Conservation (phyloP, 352 stramenopile species). For the Pythium folliculosum region DNA sequence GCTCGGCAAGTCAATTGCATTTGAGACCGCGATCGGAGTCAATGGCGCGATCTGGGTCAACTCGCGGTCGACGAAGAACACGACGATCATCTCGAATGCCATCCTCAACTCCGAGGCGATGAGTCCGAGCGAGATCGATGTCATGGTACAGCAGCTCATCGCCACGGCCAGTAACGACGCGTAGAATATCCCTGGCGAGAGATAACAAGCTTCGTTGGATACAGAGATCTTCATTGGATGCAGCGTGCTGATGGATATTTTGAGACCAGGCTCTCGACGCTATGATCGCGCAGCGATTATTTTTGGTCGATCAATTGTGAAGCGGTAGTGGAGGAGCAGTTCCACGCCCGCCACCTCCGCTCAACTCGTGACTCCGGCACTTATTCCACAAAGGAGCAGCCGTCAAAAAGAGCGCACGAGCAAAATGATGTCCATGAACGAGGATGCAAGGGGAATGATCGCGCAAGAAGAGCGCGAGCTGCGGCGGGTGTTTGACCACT, state of each 20-base stretch:
- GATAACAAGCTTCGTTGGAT: slow-evolving; percentile 5
- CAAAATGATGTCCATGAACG: slow-evolving; percentile 71
- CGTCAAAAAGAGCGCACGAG: neutral
- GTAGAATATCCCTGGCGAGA: neutral
- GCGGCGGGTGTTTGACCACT: slow-evolving; percentile 92
- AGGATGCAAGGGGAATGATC: slow-evolving; percentile 88
- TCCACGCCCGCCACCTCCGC: too few relatives aligned
- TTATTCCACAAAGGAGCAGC: neutral
- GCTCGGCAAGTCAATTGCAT: slow-evolving; percentile 84
- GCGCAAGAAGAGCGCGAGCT: slow-evolving; percentile 95
- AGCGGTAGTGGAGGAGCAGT: too few relatives aligned
- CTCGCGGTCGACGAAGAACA: slow-evolving; percentile 79
- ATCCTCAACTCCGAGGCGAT: slow-evolving; percentile 89
- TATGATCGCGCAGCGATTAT: neutral
- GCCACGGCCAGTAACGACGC: slow-evolving; percentile 45
- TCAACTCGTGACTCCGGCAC: neutral
- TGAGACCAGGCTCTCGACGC: neutral
- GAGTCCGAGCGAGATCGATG: slow-evolving; percentile 74
- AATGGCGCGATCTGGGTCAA: slow-evolving; percentile 98
- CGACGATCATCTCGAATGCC: slow-evolving; percentile 85
- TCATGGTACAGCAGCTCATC: slow-evolving; percentile 79
- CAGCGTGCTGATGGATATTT: slow-evolving; percentile 1
- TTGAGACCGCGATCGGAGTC: slow-evolving; percentile 95
- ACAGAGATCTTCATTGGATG: neutral
- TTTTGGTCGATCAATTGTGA: neutral